Evolutionary conservation across 140 eudicot species (phyloP).

Genomic region (Erigeron philadelphicus): DNA sequence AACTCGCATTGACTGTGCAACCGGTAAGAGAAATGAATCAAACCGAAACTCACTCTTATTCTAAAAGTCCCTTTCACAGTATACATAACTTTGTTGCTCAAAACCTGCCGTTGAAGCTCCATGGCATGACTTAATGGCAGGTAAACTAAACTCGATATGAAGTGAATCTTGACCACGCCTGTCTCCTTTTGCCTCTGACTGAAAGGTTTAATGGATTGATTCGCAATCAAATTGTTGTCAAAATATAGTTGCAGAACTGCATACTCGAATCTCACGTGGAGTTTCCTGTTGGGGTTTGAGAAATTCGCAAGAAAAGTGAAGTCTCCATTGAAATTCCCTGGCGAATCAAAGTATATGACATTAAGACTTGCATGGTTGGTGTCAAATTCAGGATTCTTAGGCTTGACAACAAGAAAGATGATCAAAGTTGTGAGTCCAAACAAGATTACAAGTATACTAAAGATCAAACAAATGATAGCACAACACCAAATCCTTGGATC

Average conservation of each 20-base stretch:
- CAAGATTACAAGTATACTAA: constrained; percentile 58
- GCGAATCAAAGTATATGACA: constrained; percentile 63
- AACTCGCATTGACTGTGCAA: constrained; percentile 62
- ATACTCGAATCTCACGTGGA: constrained; percentile 57
- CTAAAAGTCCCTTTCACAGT: constrained; percentile 56
- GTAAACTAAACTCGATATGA: constrained; percentile 70
- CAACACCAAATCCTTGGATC: constrained; percentile 72
- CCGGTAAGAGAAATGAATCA: constrained; percentile 66
- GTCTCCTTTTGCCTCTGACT: constrained; percentile 50
- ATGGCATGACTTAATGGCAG: constrained; percentile 59
- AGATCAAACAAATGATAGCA: constrained; percentile 58
- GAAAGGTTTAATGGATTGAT: constrained; percentile 53
- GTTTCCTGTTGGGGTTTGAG: constrained; percentile 75
- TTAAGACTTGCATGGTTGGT: constrained; percentile 61
- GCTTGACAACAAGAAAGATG: constrained; percentile 55
- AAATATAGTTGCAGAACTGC: constrained; percentile 56
- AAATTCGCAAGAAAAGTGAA: constrained; percentile 71
- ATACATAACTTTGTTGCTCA: constrained; percentile 61
- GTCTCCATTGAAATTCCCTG: constrained; percentile 58
- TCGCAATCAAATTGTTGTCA: constrained; percentile 46
- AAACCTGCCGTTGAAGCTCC: constrained; percentile 61
- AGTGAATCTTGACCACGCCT: constrained; percentile 39
- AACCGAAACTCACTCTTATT: constrained; percentile 55
- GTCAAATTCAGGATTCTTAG: constrained; percentile 60
- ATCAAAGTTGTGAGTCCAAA: constrained; percentile 66